phyloP scores from a whole-genome alignment of 768 basidiomycete genomes.

The Pisolithus albus region DNA sequence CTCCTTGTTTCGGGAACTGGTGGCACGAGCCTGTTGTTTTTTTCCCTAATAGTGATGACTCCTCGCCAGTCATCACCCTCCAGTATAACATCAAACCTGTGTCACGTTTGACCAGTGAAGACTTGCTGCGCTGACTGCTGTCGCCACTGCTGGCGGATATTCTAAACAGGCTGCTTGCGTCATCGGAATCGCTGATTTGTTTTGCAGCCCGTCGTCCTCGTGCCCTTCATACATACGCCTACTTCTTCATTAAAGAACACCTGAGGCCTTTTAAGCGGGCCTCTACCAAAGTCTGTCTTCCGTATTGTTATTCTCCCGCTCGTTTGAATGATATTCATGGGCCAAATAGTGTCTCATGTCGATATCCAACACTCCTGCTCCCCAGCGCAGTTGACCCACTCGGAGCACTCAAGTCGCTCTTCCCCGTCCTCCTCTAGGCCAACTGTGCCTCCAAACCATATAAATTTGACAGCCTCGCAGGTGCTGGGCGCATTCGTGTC shows the following conservation, averaged over 20 bases:
- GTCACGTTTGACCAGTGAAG: conserved; percentile 7
- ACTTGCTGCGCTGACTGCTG: not conserved
- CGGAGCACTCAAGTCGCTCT: conserved; percentile 1
- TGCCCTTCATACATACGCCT: conserved; percentile 20
- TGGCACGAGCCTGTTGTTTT: not conserved
- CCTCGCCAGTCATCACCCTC: conserved; percentile 5
- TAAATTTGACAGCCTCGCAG: conserved; percentile 27
- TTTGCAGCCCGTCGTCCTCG: conserved; percentile 23
- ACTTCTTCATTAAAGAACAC: conserved; percentile 10
- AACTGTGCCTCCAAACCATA: conserved; percentile 27
- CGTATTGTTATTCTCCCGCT: not conserved
- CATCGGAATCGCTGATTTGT: conserved; percentile 16
- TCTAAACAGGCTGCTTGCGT: conserved; percentile 14
- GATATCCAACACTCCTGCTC: conserved; percentile 20
- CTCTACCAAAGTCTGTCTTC: conserved; percentile 18
- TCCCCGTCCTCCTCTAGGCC: conserved; percentile 10
- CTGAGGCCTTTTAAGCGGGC: conserved; percentile 17
- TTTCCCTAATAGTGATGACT: conserved; percentile 8
- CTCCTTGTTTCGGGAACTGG: not conserved
- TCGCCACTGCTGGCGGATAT: not conserved
- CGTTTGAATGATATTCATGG: conserved; percentile 17
- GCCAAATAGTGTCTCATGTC: conserved; percentile 28
- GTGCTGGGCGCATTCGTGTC: conserved; percentile 26
- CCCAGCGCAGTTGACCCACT: conserved; percentile 9
- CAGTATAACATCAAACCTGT: conserved; percentile 12